Conservation (phyloP, 2,329 filamentous ascomycete species). For the Sporothrix euskadiensis region DNA sequence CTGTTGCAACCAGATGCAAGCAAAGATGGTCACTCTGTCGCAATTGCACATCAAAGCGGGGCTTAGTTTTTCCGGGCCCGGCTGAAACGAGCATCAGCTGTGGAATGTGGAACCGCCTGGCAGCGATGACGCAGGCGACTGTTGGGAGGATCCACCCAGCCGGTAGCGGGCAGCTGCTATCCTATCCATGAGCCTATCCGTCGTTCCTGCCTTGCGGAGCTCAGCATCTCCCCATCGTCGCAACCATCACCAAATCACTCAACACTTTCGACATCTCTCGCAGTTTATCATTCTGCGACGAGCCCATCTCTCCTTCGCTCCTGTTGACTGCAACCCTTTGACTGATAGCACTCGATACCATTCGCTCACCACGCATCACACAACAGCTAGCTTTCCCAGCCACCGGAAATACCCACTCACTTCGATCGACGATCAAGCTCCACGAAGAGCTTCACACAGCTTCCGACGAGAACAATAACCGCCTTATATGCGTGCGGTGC, state of each 20-base stretch:
- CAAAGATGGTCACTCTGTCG: not conserved
- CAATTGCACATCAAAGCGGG: not conserved
- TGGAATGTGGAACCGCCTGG: not conserved
- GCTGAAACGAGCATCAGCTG: not conserved
- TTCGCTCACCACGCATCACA: not conserved
- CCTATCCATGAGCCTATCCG: not conserved
- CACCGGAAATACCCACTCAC: conserved; percentile 25
- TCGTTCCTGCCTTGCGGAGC: conserved; percentile 10
- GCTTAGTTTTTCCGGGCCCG: conserved; percentile 20
- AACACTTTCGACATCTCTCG: not conserved
- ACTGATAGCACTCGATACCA: not conserved
- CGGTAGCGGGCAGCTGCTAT: not conserved
- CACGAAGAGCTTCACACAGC: conserved; percentile 9
- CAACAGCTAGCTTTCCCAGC: conserved; percentile 1
- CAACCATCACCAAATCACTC: not conserved
- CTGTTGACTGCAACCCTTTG: not conserved
- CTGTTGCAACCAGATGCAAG: not conserved
- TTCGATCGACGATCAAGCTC: not conserved
- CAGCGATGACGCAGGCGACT: conserved; percentile 23
- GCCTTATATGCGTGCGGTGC: not conserved
- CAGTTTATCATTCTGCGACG: not conserved
- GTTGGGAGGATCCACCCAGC: not conserved
- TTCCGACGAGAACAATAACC: not conserved
- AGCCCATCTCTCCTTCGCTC: no score
- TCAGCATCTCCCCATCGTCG: not conserved